These are phyloP conservation scores for Metschnikowia proteae DNA, from an alignment of 805 yeast species.

Conservation along the genomic window DNA sequence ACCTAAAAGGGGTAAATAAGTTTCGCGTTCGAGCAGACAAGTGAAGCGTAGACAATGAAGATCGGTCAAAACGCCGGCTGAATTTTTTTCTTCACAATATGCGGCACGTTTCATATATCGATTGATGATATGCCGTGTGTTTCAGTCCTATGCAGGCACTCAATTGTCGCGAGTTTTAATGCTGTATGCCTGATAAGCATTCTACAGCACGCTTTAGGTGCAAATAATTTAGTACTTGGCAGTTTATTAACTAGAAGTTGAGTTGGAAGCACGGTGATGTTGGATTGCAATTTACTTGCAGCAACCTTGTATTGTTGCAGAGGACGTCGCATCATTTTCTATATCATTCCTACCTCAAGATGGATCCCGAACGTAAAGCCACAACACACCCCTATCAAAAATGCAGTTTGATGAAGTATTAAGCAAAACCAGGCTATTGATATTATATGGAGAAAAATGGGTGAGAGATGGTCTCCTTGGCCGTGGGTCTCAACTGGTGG, in stretches of 20 bases:
- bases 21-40: neutral
- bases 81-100: neutral
- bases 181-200: neutral
- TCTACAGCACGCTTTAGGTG: neutral
- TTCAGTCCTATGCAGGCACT: neutral
- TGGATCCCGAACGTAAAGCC: slow-evolving; percentile 2
- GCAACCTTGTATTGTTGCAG: neutral
- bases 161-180: neutral
- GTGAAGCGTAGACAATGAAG: neutral
- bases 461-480: slow-evolving; percentile 83
- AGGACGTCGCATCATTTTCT: slow-evolving; percentile 5
- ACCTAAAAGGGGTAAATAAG: neutral
- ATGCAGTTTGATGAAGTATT: neutral
- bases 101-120: neutral
- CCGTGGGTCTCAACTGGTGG: slow-evolving; percentile 85
- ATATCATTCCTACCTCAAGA: slow-evolving; percentile 5
- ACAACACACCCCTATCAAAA: neutral
- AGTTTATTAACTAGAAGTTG: neutral
- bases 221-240: neutral
- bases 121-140: neutral
- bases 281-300: neutral
- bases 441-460: slow-evolving; percentile 28
- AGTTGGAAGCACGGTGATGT: neutral
- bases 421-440: neutral
- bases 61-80: neutral